Conservation (phyloP, 2,329 filamentous ascomycete species). For the Aspergillaceae sp. region DNA sequence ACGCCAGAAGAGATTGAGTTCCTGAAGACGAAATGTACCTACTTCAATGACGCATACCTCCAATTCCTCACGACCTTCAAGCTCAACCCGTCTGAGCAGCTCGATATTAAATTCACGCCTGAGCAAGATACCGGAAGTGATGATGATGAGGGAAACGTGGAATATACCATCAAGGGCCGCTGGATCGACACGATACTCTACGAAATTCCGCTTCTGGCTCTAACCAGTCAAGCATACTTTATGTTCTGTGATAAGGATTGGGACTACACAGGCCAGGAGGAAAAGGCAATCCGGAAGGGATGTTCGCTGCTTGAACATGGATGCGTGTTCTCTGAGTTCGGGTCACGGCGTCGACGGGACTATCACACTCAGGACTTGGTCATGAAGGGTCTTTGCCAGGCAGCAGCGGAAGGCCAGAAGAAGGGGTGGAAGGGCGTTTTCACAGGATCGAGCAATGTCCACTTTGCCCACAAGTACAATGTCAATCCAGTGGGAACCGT, state of each 20-base stretch:
- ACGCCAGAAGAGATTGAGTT: constrained; percentile 72
- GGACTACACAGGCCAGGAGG: constrained; percentile 78
- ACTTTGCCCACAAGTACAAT: constrained; percentile 87
- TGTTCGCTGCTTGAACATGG: constrained; percentile 67
- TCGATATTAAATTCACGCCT: constrained; percentile 58
- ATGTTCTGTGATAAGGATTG: constrained; percentile 92
- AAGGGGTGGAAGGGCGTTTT: constrained; percentile 63
- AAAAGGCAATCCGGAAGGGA: constrained; percentile 76
- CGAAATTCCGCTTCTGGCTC: constrained; percentile 85
- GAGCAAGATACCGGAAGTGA: constrained; percentile 52
- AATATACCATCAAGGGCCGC: constrained; percentile 66
- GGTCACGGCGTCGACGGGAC: constrained; percentile 77
- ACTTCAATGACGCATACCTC: constrained; percentile 70
- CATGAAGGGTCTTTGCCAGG: constrained; percentile 73
- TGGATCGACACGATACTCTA: constrained; percentile 97
- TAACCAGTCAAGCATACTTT: constrained; percentile 96
- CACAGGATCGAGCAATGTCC: constrained; percentile 89
- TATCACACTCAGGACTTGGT: constrained; percentile 93
- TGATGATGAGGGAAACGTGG: constrained; percentile 62
- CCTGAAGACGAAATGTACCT: constrained; percentile 68
- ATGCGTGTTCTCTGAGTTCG: constrained; percentile 89
- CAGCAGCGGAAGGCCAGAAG: constrained; percentile 60
- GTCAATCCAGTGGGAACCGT: constrained; percentile 79
- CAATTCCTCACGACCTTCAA: constrained; percentile 73
- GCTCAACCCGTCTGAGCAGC: constrained; percentile 71